A percentile compares a stretch with the other conserved stretches of the same genome.
phyloP scores from a whole-genome alignment of 208 protist species.

The Acanthamoeba lugdunensis region DNA sequence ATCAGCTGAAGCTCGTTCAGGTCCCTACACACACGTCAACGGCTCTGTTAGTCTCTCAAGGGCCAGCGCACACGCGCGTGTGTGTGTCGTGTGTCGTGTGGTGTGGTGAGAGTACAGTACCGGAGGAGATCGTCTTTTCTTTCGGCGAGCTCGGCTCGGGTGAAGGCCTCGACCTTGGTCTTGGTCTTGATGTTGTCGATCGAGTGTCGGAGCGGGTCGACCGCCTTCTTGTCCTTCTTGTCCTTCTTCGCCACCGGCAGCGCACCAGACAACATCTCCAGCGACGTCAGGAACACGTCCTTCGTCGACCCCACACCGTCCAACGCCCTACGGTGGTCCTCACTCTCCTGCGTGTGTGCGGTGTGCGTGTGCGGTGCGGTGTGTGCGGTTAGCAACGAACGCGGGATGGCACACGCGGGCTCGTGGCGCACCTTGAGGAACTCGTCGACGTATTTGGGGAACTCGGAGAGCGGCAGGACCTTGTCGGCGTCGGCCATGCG shows the following conservation, averaged over 20 bases:
- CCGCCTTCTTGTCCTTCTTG: neutral
- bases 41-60: neutral
- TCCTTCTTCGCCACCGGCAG: slow-evolving; percentile 53
- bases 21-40: neutral
- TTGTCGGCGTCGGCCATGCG: neutral
- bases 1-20: slow-evolving; percentile 45
- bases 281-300: slow-evolving; percentile 56
- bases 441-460: slow-evolving; percentile 43
- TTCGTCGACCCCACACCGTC: slow-evolving; percentile 10
- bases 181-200: slow-evolving; percentile 55
- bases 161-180: slow-evolving; percentile 51
- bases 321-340: slow-evolving; percentile 18
- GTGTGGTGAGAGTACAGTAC: too few species aligned
- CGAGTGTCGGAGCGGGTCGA: slow-evolving; percentile 48
- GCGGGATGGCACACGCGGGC: neutral
- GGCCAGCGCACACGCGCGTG: too few species aligned
- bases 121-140: slow-evolving; percentile 35
- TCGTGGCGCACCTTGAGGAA: neutral
- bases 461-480: neutral
- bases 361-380: too few species aligned
- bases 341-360: slow-evolving; percentile 13
- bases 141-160: slow-evolving; percentile 12
- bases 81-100: neutral
- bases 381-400: slow-evolving; percentile 3
- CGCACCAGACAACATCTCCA: slow-evolving; percentile 33